phyloP scores from a whole-genome alignment of 306 rosid species.

The Echinosophora koreensis region DNA sequence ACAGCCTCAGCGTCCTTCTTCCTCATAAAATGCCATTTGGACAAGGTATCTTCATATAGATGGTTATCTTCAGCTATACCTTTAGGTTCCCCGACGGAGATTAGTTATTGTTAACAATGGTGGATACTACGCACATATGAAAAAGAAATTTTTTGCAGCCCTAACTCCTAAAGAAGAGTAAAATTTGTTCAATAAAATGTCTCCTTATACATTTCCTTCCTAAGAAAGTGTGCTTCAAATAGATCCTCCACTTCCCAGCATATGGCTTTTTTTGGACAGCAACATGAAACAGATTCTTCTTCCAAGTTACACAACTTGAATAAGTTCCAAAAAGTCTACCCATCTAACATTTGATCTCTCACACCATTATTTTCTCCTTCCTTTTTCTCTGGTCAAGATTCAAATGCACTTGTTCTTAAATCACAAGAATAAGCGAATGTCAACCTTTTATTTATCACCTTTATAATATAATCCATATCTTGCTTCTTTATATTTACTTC shows the following conservation, averaged over 20 bases:
- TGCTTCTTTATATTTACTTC: neutral
- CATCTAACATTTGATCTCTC: conserved; percentile 4
- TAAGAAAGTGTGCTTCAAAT: conserved; percentile 2
- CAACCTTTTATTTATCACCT: conserved; percentile 8
- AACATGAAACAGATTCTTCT: conserved; percentile 19
- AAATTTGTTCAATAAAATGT: neutral
- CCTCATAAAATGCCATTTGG: neutral
- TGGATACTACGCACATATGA: no score
- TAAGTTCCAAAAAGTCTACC: conserved; percentile 26
- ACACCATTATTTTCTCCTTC: neutral
- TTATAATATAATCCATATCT: neutral
- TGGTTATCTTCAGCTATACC: no score
- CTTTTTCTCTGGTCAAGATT: conserved; percentile 5
- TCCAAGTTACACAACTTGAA: conserved; percentile 22
- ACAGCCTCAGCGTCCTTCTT: neutral
- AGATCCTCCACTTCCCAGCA: neutral
- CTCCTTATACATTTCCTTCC: neutral
- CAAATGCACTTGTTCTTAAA: neutral
- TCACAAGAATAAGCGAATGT: neutral
- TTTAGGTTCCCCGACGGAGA: no score
- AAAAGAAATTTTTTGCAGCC: neutral
- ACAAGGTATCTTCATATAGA: neutral
- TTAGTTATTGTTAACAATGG: no score
- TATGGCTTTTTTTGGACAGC: neutral
- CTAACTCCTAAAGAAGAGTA: conserved; percentile 12